Evolutionary conservation across 257 asterid species (phyloP).

Genomic region (Solanum corneliomulleri): DNA sequence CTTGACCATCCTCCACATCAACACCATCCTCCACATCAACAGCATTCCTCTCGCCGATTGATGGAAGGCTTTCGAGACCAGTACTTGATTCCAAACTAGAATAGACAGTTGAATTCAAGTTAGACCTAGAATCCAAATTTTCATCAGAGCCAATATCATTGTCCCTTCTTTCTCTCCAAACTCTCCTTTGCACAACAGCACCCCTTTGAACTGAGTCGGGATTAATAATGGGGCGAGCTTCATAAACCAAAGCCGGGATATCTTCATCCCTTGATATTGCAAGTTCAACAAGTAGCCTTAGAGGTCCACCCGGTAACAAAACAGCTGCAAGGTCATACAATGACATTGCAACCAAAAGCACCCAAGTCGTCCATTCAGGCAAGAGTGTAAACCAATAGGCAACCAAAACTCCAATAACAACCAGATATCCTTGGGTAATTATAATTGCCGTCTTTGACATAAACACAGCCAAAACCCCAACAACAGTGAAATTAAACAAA

Average conservation of each 20-base stretch:
- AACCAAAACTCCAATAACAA: slow-evolving; percentile 81
- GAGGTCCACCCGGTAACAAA: slow-evolving; percentile 89
- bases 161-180: slow-evolving; percentile 57
- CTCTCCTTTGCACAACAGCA: slow-evolving; percentile 45
- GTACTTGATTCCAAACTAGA: background rate
- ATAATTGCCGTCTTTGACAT: slow-evolving; percentile 64
- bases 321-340: slow-evolving; percentile 97
- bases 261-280: slow-evolving; percentile 91
- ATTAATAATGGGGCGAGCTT: slow-evolving; percentile 62
- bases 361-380: slow-evolving; percentile 99
- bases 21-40: slow-evolving; percentile 38
- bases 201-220: slow-evolving; percentile 11
- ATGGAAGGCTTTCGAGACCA: background rate
- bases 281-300: slow-evolving; percentile 90
- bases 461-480: slow-evolving; percentile 74
- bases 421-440: slow-evolving; percentile 66
- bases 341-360: slow-evolving; percentile 86
- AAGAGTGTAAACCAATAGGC: slow-evolving; percentile 95
- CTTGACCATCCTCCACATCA: slow-evolving; percentile 38
- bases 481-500: slow-evolving; percentile 71
- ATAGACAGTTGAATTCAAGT: slow-evolving; percentile 1
- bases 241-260: slow-evolving; percentile 97
- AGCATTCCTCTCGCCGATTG: slow-evolving; percentile 15
- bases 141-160: slow-evolving; percentile 11
- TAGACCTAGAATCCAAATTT: slow-evolving; percentile 2